These are phyloP conservation scores for Dunaliella sp. DNA, from an alignment of 139 green algal species.

Conservation along the genomic window DNA sequence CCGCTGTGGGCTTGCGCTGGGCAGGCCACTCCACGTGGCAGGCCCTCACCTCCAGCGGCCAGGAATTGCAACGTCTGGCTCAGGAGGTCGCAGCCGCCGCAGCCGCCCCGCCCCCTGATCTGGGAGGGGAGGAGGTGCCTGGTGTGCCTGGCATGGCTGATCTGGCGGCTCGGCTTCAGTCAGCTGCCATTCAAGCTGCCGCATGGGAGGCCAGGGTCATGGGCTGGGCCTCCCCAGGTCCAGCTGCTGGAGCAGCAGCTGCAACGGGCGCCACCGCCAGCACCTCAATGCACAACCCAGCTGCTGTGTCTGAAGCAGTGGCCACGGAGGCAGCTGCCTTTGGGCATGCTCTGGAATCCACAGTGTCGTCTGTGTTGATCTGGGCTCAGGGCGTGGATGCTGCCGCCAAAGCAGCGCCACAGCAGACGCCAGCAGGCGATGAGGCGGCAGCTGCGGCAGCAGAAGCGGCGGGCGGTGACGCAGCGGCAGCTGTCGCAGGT, in stretches of 20 bases:
- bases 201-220: not conserved
- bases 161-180: slow-evolving; percentile 25
- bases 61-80: slow-evolving; percentile 3
- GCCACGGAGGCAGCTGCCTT: slow-evolving; percentile 29
- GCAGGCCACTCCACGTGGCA: not conserved
- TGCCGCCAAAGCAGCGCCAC: not conserved
- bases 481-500: not conserved
- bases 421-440: not conserved
- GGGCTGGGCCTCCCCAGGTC: too few species aligned
- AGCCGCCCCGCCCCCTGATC: not conserved
- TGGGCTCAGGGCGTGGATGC: slow-evolving; percentile 59
- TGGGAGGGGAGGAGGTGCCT: not conserved
- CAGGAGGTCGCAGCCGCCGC: slow-evolving; percentile 12
- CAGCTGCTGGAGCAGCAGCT: not conserved
- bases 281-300: not conserved
- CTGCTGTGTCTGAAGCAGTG: not conserved
- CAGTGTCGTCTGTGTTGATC: slow-evolving; percentile 54
- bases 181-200: slow-evolving; percentile 26
- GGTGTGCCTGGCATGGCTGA: slow-evolving; percentile 38
- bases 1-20: not conserved
- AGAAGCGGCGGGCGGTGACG: not conserved
- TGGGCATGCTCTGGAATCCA: slow-evolving; percentile 31
- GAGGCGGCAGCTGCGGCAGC: not conserved
- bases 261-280: not conserved
- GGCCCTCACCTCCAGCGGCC: slow-evolving; percentile 9